phyloP scores from a whole-genome alignment of 2,329 filamentous ascomycete species.

The Cercospora sp. region DNA sequence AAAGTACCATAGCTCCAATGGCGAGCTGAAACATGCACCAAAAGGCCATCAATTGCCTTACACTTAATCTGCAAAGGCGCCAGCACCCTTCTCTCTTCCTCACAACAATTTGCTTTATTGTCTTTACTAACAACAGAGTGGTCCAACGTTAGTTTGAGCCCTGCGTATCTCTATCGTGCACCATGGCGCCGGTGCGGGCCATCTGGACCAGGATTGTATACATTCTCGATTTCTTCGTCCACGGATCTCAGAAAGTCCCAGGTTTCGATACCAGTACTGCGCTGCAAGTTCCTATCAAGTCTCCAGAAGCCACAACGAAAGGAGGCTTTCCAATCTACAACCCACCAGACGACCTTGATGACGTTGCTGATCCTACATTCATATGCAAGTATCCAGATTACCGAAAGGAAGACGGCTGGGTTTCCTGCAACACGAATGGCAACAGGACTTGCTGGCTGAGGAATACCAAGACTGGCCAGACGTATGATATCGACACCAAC shows the following conservation, averaged over 20 bases:
- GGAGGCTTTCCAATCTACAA: conserved; percentile 1
- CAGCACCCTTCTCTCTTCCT: neutral
- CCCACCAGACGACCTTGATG: neutral
- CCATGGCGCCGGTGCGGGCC: neutral
- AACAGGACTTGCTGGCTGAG: neutral
- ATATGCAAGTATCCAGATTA: conserved; percentile 2
- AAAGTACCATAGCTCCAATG: neutral
- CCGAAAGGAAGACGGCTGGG: conserved; percentile 2
- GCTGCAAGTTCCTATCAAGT: conserved; percentile 1
- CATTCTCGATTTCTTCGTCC: neutral
- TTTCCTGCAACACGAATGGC: neutral
- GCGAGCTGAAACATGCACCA: neutral
- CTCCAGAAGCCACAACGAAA: neutral
- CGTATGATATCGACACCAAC: neutral
- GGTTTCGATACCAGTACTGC: neutral
- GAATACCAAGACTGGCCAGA: neutral
- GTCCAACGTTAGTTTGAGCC: neutral
- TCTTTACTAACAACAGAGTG: neutral
- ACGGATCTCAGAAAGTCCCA: neutral
- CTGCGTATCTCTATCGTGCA: neutral
- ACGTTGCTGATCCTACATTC: neutral
- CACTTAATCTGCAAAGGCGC: neutral
- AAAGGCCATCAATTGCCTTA: neutral
- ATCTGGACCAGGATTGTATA: conserved; percentile 2
- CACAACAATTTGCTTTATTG: neutral